A percentile compares a stretch with the other conserved stretches of the same genome.
Conservation (phyloP, 306 rosid species). For the Sechiopsis laciniata region DNA sequence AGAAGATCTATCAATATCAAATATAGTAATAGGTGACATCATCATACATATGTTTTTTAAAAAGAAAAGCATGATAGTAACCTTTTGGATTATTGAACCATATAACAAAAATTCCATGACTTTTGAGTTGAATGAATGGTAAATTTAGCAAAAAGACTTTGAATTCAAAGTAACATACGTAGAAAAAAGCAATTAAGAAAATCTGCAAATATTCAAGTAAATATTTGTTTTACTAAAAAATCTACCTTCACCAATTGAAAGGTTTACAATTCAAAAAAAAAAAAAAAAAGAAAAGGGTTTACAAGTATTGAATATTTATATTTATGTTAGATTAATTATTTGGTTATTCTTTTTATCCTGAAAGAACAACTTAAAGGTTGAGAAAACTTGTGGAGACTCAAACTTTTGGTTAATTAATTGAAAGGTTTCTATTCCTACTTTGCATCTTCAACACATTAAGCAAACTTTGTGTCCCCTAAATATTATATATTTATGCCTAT, state of each 20-base stretch:
- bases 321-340: not conserved
- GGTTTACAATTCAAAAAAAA: no score
- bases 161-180: not conserved
- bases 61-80: not conserved
- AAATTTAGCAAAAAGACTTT: not conserved
- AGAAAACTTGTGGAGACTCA: not conserved
- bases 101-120: conserved; percentile 7
- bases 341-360: no score
- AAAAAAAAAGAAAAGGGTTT: no score
- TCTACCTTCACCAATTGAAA: conserved; percentile 13
- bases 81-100: not conserved
- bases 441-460: not conserved
- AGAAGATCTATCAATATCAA: no score
- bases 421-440: not conserved
- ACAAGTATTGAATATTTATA: not conserved
- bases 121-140: conserved; percentile 5
- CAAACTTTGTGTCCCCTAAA: not conserved
- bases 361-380: not conserved
- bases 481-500: not conserved
- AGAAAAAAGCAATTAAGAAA: not conserved
- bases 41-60: not conserved
- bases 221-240: not conserved
- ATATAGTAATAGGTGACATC: no score
- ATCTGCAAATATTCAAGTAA: not conserved
- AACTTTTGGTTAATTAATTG: not conserved